A percentile compares a stretch with the other conserved stretches of the same genome.
Conservation (phyloP, 176 grass and related monocot genomes). For the Eleusine coracana region DNA sequence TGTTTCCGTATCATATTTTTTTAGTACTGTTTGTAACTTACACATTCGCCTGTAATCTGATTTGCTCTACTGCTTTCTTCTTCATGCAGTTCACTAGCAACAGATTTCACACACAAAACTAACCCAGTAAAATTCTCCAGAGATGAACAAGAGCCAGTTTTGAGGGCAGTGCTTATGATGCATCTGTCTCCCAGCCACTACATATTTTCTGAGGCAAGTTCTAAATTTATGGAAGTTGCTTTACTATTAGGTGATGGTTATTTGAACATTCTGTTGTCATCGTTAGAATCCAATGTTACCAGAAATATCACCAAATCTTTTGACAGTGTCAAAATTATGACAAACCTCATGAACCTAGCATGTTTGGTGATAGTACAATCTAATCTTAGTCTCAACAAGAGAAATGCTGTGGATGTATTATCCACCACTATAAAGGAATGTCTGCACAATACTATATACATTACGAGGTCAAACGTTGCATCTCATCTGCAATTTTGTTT, state of each 20-base stretch:
- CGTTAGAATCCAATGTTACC: slow-evolving; percentile 60
- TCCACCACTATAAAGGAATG: slow-evolving; percentile 62
- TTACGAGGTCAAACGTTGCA: slow-evolving; percentile 53
- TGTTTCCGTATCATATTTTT: slow-evolving; percentile 11
- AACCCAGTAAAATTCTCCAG: slow-evolving; percentile 46
- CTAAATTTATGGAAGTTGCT: slow-evolving; percentile 54
- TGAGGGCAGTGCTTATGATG: slow-evolving; percentile 88
- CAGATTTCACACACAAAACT: slow-evolving; percentile 49
- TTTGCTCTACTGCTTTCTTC: not conserved
- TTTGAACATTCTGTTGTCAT: slow-evolving; percentile 53
- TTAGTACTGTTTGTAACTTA: not conserved
- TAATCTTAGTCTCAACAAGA: slow-evolving; percentile 52
- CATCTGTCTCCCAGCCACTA: slow-evolving; percentile 73
- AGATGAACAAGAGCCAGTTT: slow-evolving; percentile 63
- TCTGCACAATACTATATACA: slow-evolving; percentile 50
- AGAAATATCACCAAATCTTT: slow-evolving; percentile 52
- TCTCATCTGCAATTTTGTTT: slow-evolving; percentile 73
- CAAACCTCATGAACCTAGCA: slow-evolving; percentile 65
- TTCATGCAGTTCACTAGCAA: slow-evolving; percentile 52
- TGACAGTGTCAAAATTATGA: slow-evolving; percentile 59
- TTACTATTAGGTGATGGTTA: slow-evolving; percentile 45
- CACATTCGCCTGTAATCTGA: not conserved
- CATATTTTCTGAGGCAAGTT: slow-evolving; percentile 58
- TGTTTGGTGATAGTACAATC: slow-evolving; percentile 58
- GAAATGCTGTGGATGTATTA: slow-evolving; percentile 52